Evolutionary conservation across 495 filamentous ascomycete species (phyloP).

Genomic region (Tuber borchii): DNA sequence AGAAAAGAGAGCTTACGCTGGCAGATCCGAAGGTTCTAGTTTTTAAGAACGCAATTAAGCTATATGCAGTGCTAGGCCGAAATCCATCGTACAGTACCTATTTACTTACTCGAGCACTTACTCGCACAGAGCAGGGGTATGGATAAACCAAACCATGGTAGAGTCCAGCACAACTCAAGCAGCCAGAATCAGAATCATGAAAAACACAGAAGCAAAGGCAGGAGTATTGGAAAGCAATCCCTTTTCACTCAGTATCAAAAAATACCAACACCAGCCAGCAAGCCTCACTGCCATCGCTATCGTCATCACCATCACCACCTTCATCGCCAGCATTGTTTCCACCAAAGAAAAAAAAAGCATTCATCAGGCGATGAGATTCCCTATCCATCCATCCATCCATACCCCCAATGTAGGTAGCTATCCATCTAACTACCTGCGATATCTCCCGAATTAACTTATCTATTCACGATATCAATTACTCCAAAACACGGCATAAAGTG

Average conservation of each 20-base stretch:
- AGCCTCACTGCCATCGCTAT: not conserved
- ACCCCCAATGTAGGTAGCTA: not conserved
- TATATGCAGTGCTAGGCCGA: conserved; percentile 5
- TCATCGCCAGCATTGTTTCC: not conserved
- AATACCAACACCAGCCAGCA: not conserved
- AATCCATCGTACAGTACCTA: not conserved
- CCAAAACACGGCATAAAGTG: not conserved
- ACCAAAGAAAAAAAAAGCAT: not conserved
- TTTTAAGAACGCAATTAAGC: not conserved
- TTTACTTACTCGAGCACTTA: not conserved
- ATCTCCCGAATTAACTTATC: not conserved
- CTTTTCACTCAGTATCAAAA: not conserved
- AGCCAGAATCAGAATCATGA: not conserved
- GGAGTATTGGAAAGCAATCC: not conserved
- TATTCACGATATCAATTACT: not conserved
- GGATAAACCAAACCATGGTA: not conserved
- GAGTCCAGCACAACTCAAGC: not conserved
- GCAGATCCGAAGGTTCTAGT: conserved; percentile 5
- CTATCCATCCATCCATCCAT: not conserved
- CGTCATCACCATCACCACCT: not conserved
- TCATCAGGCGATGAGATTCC: not conserved
- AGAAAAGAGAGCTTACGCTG: not conserved
- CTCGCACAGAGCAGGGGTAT: not conserved
- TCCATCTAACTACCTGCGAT: not conserved
- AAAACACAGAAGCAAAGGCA: not conserved